These are phyloP conservation scores for Auriculariales sp. DNA, from an alignment of 768 basidiomycete genomes.

Conservation along the genomic window DNA sequence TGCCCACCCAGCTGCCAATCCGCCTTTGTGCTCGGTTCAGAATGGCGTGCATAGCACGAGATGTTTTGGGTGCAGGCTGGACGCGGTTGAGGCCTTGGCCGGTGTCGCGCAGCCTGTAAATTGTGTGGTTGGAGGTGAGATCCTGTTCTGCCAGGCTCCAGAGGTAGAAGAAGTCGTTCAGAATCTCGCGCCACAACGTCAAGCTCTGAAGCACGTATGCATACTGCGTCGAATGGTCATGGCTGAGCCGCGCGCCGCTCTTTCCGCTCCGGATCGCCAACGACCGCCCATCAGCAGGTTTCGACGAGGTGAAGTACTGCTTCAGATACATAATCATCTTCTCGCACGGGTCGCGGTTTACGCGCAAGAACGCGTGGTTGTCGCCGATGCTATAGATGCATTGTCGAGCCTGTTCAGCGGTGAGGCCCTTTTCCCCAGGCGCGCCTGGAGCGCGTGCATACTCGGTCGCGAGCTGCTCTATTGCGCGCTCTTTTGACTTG, in stretches of 20 bases:
- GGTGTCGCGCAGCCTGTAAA: slow-evolving; percentile 75
- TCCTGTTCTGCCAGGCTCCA: slow-evolving; percentile 76
- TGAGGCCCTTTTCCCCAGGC: slow-evolving; percentile 32
- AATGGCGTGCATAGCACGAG: slow-evolving; percentile 82
- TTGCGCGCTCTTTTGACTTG: slow-evolving; percentile 70
- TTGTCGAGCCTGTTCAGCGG: slow-evolving; percentile 55
- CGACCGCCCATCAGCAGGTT: slow-evolving; percentile 50
- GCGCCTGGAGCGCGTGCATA: slow-evolving; percentile 40
- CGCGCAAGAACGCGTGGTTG: slow-evolving; percentile 77
- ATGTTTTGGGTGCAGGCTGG: slow-evolving; percentile 74
- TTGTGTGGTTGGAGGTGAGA: slow-evolving; percentile 54
- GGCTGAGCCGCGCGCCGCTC: slow-evolving; percentile 66
- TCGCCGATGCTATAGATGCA: slow-evolving; percentile 83
- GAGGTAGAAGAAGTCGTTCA: slow-evolving; percentile 82
- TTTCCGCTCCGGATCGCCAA: slow-evolving; percentile 72
- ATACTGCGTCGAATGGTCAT: slow-evolving; percentile 75
- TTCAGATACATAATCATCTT: slow-evolving; percentile 67
- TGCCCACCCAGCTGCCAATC: slow-evolving; percentile 75
- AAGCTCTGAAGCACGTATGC: slow-evolving; percentile 77
- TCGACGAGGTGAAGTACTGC: slow-evolving; percentile 61
- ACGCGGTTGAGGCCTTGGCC: slow-evolving; percentile 87
- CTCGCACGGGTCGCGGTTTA: slow-evolving; percentile 81
- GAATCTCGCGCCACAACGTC: slow-evolving; percentile 74
- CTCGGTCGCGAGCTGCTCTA: slow-evolving; percentile 53
- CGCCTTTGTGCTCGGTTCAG: slow-evolving; percentile 70